phyloP scores from a whole-genome alignment of 2,329 filamentous ascomycete genomes.

The Colletotrichum eremochloae region DNA sequence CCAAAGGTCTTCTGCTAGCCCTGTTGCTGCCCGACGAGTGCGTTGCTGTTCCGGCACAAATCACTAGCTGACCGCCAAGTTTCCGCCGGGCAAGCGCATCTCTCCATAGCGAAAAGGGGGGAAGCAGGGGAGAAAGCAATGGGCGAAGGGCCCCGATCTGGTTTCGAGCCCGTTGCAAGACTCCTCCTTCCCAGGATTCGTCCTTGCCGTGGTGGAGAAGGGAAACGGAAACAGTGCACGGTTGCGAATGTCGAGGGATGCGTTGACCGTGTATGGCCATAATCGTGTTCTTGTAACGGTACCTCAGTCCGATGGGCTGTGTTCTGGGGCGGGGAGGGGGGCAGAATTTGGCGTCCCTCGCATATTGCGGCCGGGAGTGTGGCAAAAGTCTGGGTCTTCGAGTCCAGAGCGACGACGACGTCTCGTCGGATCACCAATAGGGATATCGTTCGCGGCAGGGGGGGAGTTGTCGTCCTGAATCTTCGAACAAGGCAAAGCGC shows the following conservation, averaged over 20 bases:
- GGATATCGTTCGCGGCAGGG: neutral
- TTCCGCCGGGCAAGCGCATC: neutral
- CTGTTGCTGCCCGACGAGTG: neutral
- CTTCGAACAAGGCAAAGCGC: neutral
- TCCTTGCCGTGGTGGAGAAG: neutral
- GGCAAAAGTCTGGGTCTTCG: conserved; percentile 12
- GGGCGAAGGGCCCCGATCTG: neutral
- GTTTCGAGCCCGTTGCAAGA: neutral
- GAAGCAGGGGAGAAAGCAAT: conserved; percentile 13
- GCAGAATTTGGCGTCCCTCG: neutral
- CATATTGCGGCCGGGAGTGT: neutral
- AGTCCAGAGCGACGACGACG: neutral
- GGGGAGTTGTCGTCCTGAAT: neutral
- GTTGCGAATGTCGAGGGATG: neutral
- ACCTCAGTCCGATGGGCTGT: neutral
- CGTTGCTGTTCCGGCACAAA: neutral
- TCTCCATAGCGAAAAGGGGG: conserved; percentile 24
- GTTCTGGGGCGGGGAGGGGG: no score
- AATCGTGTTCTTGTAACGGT: no score
- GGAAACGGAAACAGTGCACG: conserved; percentile 1
- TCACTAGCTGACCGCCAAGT: neutral
- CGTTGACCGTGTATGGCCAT: no score
- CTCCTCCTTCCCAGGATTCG: neutral
- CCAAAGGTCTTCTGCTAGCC: neutral
- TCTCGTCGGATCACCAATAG: neutral